Percentiles rank a stretch among this genome's conserved stretches.
Conservation (phyloP, 148 eudicot species). For the Rhododendron vialii region DNA sequence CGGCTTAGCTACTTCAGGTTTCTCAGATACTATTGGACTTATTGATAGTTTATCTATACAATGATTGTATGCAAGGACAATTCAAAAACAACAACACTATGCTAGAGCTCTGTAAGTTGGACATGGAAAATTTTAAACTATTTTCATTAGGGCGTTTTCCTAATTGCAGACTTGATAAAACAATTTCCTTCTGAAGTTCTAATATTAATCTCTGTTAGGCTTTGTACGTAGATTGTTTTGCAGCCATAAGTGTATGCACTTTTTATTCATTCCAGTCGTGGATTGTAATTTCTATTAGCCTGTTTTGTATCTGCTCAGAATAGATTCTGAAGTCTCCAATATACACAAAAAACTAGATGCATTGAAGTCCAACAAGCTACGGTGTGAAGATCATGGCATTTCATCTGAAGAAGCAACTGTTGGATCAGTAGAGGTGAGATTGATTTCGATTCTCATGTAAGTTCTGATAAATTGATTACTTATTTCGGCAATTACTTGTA, state of each 20-base stretch:
- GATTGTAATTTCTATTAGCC: conserved; percentile 24
- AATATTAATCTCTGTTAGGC: background rate
- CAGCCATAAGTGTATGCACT: background rate
- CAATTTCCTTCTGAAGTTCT: background rate
- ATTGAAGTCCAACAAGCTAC: conserved; percentile 20
- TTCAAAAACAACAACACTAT: no score
- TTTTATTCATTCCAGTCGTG: background rate
- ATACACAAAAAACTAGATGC: conserved; percentile 35
- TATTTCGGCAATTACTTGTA: background rate
- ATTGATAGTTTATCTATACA: background rate
- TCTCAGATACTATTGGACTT: background rate
- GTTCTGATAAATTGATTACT: background rate
- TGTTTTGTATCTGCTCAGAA: conserved; percentile 44
- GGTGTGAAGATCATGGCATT: conserved; percentile 10
- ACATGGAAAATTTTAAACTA: background rate
- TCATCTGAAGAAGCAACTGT: conserved; percentile 21
- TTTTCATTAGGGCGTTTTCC: background rate
- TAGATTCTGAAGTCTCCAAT: conserved; percentile 58
- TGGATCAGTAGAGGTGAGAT: conserved; percentile 43
- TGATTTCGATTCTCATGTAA: background rate
- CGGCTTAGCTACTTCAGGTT: background rate
- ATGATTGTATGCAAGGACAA: background rate
- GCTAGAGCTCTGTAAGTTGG: background rate
- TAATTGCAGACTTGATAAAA: background rate
- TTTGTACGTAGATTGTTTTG: background rate